Evolutionary conservation across 768 basidiomycete genomes (phyloP).

Genomic region (Mycena epipterygia): DNA sequence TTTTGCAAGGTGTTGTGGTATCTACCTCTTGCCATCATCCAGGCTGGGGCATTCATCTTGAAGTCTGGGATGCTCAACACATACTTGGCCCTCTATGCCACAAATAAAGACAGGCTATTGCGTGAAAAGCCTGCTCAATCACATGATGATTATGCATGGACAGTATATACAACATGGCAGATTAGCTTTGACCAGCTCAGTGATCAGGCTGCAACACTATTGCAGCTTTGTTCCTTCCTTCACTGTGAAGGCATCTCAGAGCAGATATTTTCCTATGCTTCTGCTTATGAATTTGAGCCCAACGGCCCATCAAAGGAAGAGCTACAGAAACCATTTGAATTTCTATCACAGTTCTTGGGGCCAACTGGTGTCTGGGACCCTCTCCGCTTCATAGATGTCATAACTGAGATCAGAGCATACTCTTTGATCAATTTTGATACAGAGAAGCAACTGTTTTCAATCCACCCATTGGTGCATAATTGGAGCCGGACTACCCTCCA

Average conservation of each 20-base stretch:
- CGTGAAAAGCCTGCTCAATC: conserved; percentile 12
- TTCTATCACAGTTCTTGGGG: neutral
- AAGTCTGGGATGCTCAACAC: neutral
- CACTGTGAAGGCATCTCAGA: conserved; percentile 9
- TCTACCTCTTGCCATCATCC: conserved; percentile 5
- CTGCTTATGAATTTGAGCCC: neutral
- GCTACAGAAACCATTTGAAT: neutral
- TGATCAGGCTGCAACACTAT: neutral
- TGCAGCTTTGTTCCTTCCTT: conserved; percentile 12
- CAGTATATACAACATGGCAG: conserved; percentile 24
- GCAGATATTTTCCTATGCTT: neutral
- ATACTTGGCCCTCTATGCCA: neutral
- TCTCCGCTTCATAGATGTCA: neutral
- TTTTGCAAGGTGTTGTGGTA: neutral
- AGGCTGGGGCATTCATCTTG: conserved; percentile 9
- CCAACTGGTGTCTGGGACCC: neutral
- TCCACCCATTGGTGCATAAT: conserved; percentile 4
- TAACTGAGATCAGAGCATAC: neutral
- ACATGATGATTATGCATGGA: neutral
- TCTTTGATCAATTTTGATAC: neutral
- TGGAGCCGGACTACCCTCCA: neutral
- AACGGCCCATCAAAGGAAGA: neutral
- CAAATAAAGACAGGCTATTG: neutral
- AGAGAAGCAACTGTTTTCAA: neutral
- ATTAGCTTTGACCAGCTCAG: conserved; percentile 20